Conservation (phyloP, 2,329 filamentous ascomycete genomes). For the Xylariales sp. region DNA sequence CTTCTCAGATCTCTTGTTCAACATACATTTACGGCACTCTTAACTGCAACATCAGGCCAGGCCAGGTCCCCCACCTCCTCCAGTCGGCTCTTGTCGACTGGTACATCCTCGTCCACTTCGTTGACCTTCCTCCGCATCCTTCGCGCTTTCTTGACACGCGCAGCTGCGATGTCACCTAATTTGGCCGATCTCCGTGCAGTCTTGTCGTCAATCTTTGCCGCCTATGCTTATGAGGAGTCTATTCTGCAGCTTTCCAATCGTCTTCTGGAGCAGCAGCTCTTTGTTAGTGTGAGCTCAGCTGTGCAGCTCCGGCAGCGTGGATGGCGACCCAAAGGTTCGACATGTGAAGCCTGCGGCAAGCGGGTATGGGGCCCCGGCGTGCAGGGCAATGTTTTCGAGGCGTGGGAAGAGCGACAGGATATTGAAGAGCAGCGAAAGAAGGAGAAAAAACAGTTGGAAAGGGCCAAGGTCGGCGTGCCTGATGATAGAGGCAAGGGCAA, state of each 20-base stretch:
- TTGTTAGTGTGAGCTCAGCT: constrained; percentile 74
- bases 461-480: constrained; percentile 15
- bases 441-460: constrained; percentile 36
- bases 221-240: constrained; percentile 92
- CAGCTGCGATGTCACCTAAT: constrained; percentile 76
- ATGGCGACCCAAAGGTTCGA: constrained; percentile 82
- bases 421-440: constrained; percentile 41
- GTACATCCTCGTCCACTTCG: constrained; percentile 45
- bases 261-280: constrained; percentile 84
- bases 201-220: constrained; percentile 84
- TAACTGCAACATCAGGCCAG: constrained; percentile 66
- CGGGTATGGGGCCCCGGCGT: constrained; percentile 88
- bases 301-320: constrained; percentile 73
- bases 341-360: constrained; percentile 80
- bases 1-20: constrained; percentile 79
- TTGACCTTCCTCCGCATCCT: constrained; percentile 85
- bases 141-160: constrained; percentile 80
- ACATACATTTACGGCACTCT: constrained; percentile 81
- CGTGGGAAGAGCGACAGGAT: constrained; percentile 66
- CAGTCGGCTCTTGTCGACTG: constrained; percentile 28
- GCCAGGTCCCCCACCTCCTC: constrained; percentile 20
- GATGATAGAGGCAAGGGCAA: constrained; percentile 34
- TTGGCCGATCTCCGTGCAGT: constrained; percentile 83
- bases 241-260: constrained; percentile 81
- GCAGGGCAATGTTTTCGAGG: constrained; percentile 70